Base-by-base conservation (phyloP, 2,329 filamentous ascomycete genomes). In the Aspergillus ochraceus region DNA sequence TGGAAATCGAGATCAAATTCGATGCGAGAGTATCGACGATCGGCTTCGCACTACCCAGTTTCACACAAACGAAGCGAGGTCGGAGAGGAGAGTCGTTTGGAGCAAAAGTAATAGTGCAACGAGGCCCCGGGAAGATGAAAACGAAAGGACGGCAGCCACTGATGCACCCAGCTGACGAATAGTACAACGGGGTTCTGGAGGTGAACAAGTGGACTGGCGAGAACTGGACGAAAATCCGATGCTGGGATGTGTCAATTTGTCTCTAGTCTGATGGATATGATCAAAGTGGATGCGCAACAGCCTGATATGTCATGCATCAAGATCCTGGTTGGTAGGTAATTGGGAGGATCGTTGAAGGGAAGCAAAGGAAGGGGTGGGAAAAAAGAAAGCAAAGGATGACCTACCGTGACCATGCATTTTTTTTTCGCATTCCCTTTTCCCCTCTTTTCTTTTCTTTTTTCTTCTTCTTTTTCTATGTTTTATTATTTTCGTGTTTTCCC, bases 271-370 rank as follows among this genome's bases (percentile, higher is more conserved):
- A 58, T 54, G 58, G 59, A 57, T 47, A 39, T 49, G 55, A 63
- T 63, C 55, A 60, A 47, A 24, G 54, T 45, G 39, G 55, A 49
- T 59, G 53, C 47, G 59, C 52, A 49, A 63, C 58, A 52, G 57
- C 59, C 60, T 64, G 62, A 67, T 66, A 67, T 67, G 64, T 67
- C 65, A 64, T 66, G 65, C 65, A 64, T 64, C 55, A 11, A 50
- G 57, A 61, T 57, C 49, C 54, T 54, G 30, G 60, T 61, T 55
- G 36, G 63, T 32, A 26, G 19, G 32, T 19, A 45, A 36, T 26
- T 46, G 20, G 50, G 20, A 26, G 26, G 26, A 17, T 39, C 49
- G 42, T 50, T 26, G 19, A 39, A 51, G 49, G 49, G 36, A 36
- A 30, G 22, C 29, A 9, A 49, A 50, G 26, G 22, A 49, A 49